These are phyloP conservation scores for Echites panduratus DNA, from an alignment of 257 asterid species.

Conservation along the genomic window DNA sequence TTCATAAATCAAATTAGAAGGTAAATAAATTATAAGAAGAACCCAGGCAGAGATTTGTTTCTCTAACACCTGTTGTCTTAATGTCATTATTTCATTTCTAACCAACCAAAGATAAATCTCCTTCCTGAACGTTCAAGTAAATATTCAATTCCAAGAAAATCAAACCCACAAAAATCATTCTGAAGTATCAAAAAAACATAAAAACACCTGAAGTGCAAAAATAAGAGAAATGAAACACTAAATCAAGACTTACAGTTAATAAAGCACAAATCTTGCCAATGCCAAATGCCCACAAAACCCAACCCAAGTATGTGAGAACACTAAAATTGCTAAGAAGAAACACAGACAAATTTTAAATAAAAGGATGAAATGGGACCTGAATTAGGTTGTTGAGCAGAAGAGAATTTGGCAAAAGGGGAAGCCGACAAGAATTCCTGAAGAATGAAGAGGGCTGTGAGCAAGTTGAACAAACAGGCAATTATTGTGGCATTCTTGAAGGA, in stretches of 20 bases:
- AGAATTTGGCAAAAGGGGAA: conserved; percentile 18
- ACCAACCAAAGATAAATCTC: background rate
- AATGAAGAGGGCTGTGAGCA: conserved; percentile 55
- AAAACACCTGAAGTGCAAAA: background rate
- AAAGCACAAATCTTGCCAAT: background rate
- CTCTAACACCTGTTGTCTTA: too few species aligned
- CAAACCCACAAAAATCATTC: background rate
- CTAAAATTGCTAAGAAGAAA: background rate
- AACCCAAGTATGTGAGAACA: background rate
- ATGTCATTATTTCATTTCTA: background rate
- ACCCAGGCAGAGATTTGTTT: background rate
- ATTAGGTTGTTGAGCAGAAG: conserved; percentile 36
- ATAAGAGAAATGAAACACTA: background rate
- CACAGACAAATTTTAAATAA: background rate
- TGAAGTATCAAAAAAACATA: background rate
- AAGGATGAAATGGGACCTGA: conserved; percentile 30
- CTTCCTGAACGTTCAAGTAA: background rate
- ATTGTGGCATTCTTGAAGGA: conserved; percentile 83
- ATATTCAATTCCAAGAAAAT: background rate
- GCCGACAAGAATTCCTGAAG: conserved; percentile 50
- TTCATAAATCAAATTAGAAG: background rate
- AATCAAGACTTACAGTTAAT: background rate
- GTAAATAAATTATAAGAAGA: background rate
- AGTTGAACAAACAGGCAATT: conserved; percentile 56
- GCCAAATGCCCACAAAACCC: background rate